A percentile compares a stretch with the other conserved stretches of the same genome.
phyloP scores from a whole-genome alignment of 306 rosid genomes.

The Senna tora region DNA sequence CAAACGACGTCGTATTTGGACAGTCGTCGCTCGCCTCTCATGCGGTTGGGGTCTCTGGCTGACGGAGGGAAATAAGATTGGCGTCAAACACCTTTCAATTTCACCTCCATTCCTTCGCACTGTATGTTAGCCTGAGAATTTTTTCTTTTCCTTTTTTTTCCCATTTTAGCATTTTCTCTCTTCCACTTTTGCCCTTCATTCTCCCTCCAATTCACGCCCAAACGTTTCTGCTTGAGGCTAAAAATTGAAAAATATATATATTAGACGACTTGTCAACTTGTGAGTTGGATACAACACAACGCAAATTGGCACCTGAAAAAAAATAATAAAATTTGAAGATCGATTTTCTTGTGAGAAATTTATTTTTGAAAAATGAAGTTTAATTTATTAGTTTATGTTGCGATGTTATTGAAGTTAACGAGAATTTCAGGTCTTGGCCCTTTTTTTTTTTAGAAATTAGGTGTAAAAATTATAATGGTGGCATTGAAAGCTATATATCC shows the following conservation, averaged over 20 bases:
- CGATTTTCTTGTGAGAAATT: neutral
- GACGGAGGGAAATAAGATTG: neutral
- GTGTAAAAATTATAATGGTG: no score
- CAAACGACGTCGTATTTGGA: conserved; percentile 39
- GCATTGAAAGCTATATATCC: no score
- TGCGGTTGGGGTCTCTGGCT: conserved; percentile 23
- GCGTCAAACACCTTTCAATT: neutral
- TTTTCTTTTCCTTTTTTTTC: neutral
- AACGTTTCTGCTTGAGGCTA: neutral
- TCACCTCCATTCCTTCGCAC: conserved; percentile 11
- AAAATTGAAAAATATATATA: neutral
- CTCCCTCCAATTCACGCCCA: neutral
- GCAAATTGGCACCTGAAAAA: neutral
- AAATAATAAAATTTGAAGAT: neutral
- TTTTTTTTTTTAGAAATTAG: no score
- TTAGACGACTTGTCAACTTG: neutral
- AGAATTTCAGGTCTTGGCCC: no score
- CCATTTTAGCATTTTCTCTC: neutral
- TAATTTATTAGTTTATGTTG: neutral
- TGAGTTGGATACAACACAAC: neutral
- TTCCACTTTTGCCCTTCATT: neutral
- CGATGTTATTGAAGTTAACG: neutral
- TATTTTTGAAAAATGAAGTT: neutral
- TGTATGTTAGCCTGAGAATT: conserved; percentile 29
- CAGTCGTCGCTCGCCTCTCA: neutral